Evolutionary conservation across 163 green algal species (phyloP), one percentile per base, ranked within the genome.

Genomic region (Scenedesmus sp.): DNA sequence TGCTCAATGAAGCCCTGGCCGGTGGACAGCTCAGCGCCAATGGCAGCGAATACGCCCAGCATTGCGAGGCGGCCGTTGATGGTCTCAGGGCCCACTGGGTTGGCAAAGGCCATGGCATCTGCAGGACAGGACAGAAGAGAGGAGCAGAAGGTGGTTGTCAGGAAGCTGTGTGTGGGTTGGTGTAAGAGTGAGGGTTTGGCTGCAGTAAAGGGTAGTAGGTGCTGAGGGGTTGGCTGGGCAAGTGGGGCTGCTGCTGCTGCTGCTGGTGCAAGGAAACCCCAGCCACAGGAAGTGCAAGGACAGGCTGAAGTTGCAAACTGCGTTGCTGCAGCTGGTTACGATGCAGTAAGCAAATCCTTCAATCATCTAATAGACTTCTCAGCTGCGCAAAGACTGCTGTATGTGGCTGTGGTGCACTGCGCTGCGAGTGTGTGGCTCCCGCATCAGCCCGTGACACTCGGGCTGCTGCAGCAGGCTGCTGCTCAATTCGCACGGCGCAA

Each of bases 41-140:
- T 73, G 1, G 96, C 96, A 46, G 96, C 95, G 6, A 97, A 90
- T 62, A 98, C 96, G 59, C 93, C 96, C 18, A 98, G 92, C 96
- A 98, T 98, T 59, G 95, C 94, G 20, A 97, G 92, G 34, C 96
- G 93, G 82, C 94, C 94, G 85, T 98, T 98, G 57, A 87, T 86
- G 66, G 60, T 84, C 46, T 79, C 73, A 26, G 73, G 70, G 34
- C 57, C 70, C 8, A 88, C 34, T 54, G 84, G 70, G 66, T 85
- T 82, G 74, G 70, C 16, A n/a, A 85, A 84, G 59, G 73, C 54
- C 67, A 90, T 89, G 52, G 86, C 86, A 26, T 91, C 86, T 91
- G 88, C 88, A 84, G 15, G 52, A 79, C 13, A 84, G 66, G 59
- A 83, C n/a, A 55, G 87, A 88, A 23, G 26, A n/a, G 26, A 60